Base-by-base conservation (phyloP, 1,284 basidiomycete species). In the Irpex sp. region DNA sequence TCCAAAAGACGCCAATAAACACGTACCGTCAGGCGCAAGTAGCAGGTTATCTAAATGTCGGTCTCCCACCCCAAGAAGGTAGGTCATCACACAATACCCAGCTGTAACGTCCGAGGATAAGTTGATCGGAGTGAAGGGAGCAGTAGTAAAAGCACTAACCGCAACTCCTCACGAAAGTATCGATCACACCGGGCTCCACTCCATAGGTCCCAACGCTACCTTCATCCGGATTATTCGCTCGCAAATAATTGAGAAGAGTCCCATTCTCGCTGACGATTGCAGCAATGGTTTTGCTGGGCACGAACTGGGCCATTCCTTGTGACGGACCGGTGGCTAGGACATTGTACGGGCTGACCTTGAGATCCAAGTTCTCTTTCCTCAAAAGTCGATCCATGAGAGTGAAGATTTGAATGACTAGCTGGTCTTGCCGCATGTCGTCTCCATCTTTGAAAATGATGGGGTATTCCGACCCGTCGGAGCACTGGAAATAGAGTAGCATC, bases 391-490 rank as follows among this genome's bases (percentile, higher is more conserved):
- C 96, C 97, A 99, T 99, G 28, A 99, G 84, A 4, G 94, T 97
- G 75, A 99, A 96, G 8, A 99, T 82, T 73, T 99, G 96, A 58
- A 98, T 92, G 23, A 98, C 96, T 36, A 98, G 85, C 74, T 98
- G 96, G 72, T 98, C 96, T 73, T 99, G 97, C 19, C 96, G 88
- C 80, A 99, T 87, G 72, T 99, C 97, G 72, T 99, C 97, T 5
- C 97, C 97, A 67, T 98, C 96, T 75, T 99, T 99, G 82, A 98
- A 98, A 65, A 99, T 99, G 56, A 98, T 83, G 0, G 95, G 91
- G 73, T 93, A 99, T 71, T 94, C 90, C 39, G 81, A 80, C 5
- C 88, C 84, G 65, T 89, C 83, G 48, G 85, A 76, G 64, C 90
- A 90, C 70, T 93, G 88, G 72, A 98, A 96, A 75, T 92, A 94